Conservation (phyloP, 2,329 filamentous ascomycete species). For the Calonectria hongkongensis region DNA sequence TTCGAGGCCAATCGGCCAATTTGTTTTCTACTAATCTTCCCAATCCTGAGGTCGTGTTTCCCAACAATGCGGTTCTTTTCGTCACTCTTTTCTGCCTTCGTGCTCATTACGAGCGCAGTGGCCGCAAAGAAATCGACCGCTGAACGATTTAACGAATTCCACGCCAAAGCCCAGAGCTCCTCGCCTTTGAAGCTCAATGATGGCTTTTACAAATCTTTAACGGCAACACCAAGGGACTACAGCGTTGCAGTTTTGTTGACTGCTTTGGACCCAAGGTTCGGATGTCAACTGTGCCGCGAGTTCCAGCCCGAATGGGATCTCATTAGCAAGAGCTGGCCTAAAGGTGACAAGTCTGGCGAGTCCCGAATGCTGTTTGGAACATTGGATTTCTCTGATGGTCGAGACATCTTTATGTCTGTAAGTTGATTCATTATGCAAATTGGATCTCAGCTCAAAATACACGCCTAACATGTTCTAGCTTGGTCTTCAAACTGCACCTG, state of each 20-base stretch:
- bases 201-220: constrained; percentile 83
- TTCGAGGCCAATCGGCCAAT: constrained; percentile 53
- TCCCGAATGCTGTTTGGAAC: constrained; percentile 86
- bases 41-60: constrained; percentile 26
- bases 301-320: constrained; percentile 97
- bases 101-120: constrained; percentile 76
- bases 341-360: constrained; percentile 85
- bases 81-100: constrained; percentile 77
- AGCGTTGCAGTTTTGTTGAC: constrained; percentile 89
- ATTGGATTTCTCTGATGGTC: constrained; percentile 91
- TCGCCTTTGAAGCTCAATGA: constrained; percentile 87
- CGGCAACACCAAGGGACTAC: constrained; percentile 87
- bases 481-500: constrained; percentile 93
- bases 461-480: constrained; percentile 73
- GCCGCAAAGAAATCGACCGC: constrained; percentile 78
- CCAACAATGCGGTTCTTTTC: constrained; percentile 81
- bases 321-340: constrained; percentile 89
- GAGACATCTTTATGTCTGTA: constrained; percentile 90
- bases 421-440: constrained; percentile 13
- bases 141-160: constrained; percentile 83
- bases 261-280: constrained; percentile 87
- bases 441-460: neutral
- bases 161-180: constrained; percentile 78
- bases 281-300: constrained; percentile 89
- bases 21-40: constrained; percentile 24